Conservation (phyloP, 257 asterid species). For the Echites panduratus region DNA sequence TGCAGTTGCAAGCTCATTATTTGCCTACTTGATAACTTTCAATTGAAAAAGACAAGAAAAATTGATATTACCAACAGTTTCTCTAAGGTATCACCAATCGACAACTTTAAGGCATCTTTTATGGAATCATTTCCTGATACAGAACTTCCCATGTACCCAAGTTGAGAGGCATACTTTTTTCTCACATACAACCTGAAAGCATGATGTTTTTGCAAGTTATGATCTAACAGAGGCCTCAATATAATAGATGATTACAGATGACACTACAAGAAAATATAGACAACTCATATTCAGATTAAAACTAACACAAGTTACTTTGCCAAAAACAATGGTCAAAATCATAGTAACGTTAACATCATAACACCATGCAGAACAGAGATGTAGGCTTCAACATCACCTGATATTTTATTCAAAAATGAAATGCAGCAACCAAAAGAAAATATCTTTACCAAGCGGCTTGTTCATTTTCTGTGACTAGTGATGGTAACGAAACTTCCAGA, state of each 20-base stretch:
- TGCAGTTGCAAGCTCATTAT: neutral
- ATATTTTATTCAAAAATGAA: neutral
- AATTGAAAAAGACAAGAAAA: constrained; percentile 10
- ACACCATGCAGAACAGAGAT: neutral
- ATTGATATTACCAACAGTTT: constrained; percentile 50
- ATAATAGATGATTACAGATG: neutral
- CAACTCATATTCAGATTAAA: neutral
- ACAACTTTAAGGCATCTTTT: constrained; percentile 66
- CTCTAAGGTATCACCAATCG: constrained; percentile 49
- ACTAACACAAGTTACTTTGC: neutral
- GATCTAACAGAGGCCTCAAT: neutral
- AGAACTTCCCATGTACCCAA: constrained; percentile 46
- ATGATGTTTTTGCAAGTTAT: constrained; percentile 1
- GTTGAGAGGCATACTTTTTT: constrained; percentile 50
- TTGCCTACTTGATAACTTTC: neutral
- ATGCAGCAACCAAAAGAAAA: constrained; percentile 17
- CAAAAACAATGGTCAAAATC: neutral
- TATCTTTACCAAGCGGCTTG: constrained; percentile 55
- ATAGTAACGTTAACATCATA: neutral
- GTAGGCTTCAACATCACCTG: neutral
- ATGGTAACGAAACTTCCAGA: constrained; percentile 76
- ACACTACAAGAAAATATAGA: neutral
- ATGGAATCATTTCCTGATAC: constrained; percentile 31
- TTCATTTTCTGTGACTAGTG: constrained; percentile 53
- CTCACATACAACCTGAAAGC: constrained; percentile 53